phyloP scores from a whole-genome alignment of 345 rosid genomes.

The Punica granatum region DNA sequence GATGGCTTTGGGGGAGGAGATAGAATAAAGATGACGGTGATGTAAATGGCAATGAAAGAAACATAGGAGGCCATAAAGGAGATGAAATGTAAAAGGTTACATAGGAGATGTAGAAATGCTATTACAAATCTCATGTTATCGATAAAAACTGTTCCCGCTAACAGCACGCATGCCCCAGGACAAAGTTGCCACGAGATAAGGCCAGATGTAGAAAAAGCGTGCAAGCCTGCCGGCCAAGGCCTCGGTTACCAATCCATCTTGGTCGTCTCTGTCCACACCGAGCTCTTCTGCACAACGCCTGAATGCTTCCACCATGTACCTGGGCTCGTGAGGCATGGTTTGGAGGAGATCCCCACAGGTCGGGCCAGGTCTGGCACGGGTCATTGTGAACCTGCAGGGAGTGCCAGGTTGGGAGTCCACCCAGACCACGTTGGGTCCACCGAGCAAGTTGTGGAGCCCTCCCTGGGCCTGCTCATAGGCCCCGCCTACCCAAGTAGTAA shows the following conservation, averaged over 20 bases:
- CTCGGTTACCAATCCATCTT: conserved; percentile 19
- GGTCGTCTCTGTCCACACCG: conserved; percentile 20
- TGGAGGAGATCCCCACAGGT: conserved; percentile 86
- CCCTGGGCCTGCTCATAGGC: no score
- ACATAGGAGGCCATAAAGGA: no score
- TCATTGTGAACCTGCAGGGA: conserved; percentile 81
- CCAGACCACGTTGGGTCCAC: conserved; percentile 81
- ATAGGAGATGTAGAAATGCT: no score
- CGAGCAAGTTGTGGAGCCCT: conserved; percentile 90
- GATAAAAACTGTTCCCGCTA: conserved; percentile 46
- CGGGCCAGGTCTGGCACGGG: conserved; percentile 63
- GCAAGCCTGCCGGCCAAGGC: no score
- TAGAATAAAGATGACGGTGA: no score
- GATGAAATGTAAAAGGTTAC: no score
- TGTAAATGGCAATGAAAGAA: no score
- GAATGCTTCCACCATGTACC: conserved; percentile 76
- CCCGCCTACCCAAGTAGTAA: no score
- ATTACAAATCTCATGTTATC: conserved; percentile 27
- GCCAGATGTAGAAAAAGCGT: no score
- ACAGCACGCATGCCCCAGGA: conserved; percentile 57
- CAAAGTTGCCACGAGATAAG: no score
- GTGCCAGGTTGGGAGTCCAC: conserved; percentile 69
- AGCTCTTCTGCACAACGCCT: conserved; percentile 74
- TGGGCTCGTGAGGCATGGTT: conserved; percentile 88
- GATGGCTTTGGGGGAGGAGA: no score